Conservation (phyloP, 1,284 basidiomycete genomes). For the Singerocomus inundabilis region DNA sequence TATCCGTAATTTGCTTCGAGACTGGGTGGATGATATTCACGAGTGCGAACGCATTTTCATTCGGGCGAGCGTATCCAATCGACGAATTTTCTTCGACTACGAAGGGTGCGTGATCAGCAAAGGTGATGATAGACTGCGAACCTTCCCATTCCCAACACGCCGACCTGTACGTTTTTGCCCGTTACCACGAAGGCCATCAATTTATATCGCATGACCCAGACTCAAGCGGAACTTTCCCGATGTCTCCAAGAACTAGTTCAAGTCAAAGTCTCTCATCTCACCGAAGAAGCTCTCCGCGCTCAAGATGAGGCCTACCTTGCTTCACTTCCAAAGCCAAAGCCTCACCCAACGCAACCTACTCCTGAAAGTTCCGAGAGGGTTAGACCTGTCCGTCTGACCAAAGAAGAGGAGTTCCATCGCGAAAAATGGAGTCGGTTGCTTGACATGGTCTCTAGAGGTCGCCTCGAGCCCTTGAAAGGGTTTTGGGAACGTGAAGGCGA, state of each 20-base stretch:
- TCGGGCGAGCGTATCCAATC: conserved; percentile 81
- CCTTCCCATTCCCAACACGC: conserved; percentile 92
- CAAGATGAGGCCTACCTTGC: conserved; percentile 88
- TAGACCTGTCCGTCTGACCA: conserved; percentile 60
- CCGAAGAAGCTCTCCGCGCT: conserved; percentile 78
- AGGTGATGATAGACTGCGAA: conserved; percentile 73
- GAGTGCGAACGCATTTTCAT: conserved; percentile 87
- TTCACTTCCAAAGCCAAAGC: conserved; percentile 77
- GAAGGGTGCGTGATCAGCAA: conserved; percentile 65
- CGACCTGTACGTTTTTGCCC: conserved; percentile 67
- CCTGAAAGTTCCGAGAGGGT: conserved; percentile 42
- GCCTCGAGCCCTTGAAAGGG: conserved; percentile 73
- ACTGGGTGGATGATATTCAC: conserved; percentile 84
- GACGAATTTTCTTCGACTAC: conserved; percentile 86
- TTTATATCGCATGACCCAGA: conserved; percentile 46
- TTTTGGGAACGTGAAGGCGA: conserved; percentile 80
- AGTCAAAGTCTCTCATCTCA: conserved; percentile 84
- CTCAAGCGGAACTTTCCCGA: conserved; percentile 86
- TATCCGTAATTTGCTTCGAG: conserved; percentile 75
- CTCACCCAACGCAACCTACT: conserved; percentile 37
- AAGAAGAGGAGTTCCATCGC: conserved; percentile 73
- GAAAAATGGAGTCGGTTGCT: conserved; percentile 80
- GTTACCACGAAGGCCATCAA: background rate
- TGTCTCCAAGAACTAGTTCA: conserved; percentile 87
- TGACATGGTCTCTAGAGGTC: conserved; percentile 88